These are phyloP conservation scores for Colletotrichum horii DNA, from an alignment of 2,329 filamentous ascomycete species.

Conservation along the genomic window DNA sequence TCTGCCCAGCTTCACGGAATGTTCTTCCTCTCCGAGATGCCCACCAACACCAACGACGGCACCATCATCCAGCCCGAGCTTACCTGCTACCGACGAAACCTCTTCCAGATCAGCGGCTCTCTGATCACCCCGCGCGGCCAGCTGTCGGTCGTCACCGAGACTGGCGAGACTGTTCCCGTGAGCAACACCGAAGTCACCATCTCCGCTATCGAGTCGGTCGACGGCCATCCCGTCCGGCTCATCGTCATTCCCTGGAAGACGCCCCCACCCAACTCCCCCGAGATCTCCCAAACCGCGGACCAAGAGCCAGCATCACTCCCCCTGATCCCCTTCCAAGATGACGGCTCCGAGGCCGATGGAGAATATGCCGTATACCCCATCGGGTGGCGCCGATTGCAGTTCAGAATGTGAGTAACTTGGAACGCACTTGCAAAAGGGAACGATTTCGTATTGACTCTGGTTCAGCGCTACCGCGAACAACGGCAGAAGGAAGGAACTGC, in stretches of 20 bases:
- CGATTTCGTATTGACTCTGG: background rate
- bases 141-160: conserved; percentile 81
- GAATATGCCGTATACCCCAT: conserved; percentile 92
- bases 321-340: conserved; percentile 70
- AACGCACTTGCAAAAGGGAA: background rate
- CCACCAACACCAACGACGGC: conserved; percentile 65
- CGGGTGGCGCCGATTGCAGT: conserved; percentile 92
- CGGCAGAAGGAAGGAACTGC: conserved; percentile 89
- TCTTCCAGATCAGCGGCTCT: conserved; percentile 94
- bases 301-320: conserved; percentile 87
- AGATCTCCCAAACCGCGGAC: conserved; percentile 69
- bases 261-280: conserved; percentile 78
- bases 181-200: conserved; percentile 85
- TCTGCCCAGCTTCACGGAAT: conserved; percentile 83
- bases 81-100: conserved; percentile 93
- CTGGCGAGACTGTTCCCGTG: conserved; percentile 84
- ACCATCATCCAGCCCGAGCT: conserved; percentile 75
- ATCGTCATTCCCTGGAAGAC: conserved; percentile 99
- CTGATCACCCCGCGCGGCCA: conserved; percentile 80
- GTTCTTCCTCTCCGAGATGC: conserved; percentile 87
- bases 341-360: conserved; percentile 65
- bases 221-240: conserved; percentile 88
- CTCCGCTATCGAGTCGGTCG: conserved; percentile 92
- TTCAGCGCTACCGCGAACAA: conserved; percentile 91
- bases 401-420: conserved; percentile 68